Conservation (phyloP, 192 early-diverging fungal genomes). For the Linnemannia exigua region DNA sequence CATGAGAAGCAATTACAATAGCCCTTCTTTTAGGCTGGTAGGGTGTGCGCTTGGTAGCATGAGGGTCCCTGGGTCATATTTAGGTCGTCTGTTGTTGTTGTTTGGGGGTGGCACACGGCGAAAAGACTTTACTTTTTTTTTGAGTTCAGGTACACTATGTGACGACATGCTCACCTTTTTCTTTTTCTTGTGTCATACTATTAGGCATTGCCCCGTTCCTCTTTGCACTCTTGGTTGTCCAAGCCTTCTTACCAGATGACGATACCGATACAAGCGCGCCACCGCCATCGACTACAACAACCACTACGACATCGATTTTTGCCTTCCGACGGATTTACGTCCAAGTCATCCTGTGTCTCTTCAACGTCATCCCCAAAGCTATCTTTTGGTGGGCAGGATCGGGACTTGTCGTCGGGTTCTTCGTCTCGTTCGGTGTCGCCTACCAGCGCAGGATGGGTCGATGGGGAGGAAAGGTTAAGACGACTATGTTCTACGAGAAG, state of each 20-base stretch:
- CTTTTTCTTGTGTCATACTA: neutral
- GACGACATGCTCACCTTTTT: neutral
- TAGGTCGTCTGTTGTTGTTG: too few relatives aligned
- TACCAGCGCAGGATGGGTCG: conserved; percentile 32
- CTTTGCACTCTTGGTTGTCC: conserved; percentile 62
- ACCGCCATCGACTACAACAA: neutral
- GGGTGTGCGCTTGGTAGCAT: too few relatives aligned
- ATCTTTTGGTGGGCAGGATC: conserved; percentile 70
- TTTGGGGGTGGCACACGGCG: too few relatives aligned
- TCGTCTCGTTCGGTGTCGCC: conserved; percentile 54
- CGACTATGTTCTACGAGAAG: conserved; percentile 21
- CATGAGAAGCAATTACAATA: neutral
- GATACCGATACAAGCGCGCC: neutral
- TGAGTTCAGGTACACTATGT: neutral
- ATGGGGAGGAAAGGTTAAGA: conserved; percentile 44
- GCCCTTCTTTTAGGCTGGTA: neutral
- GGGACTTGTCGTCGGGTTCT: conserved; percentile 60
- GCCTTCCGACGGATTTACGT: conserved; percentile 14
- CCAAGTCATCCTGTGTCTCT: conserved; percentile 63
- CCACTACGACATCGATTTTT: neutral
- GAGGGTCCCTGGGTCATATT: too few relatives aligned
- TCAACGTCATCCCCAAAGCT: conserved; percentile 63
- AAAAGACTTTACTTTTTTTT: neutral
- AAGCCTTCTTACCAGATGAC: conserved; percentile 43
- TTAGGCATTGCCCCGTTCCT: conserved; percentile 64